Evolutionary conservation across 163 green algal genomes (phyloP).

Genomic region (Prototheca wickerhamii): DNA sequence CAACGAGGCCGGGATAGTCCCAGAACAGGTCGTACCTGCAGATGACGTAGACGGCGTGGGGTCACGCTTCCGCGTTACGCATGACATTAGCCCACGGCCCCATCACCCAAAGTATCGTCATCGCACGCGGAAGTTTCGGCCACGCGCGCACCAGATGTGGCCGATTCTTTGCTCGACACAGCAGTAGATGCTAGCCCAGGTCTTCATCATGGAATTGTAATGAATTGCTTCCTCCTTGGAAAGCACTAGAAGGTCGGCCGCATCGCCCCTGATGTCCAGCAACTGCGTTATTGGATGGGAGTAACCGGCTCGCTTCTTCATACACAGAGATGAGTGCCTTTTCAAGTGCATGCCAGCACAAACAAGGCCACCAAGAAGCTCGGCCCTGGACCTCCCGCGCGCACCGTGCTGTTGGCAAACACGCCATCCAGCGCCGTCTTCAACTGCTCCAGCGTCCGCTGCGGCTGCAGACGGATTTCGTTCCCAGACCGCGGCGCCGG

Average conservation of each 20-base stretch:
- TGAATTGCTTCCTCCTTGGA: conserved; percentile 14
- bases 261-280: conserved; percentile 46
- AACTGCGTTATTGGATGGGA: too few species aligned
- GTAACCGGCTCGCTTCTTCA: too few species aligned
- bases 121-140: background rate
- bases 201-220: conserved; percentile 28
- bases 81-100: too few species aligned
- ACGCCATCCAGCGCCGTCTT: conserved; percentile 28
- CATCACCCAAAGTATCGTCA: background rate
- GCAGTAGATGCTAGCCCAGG: conserved; percentile 79
- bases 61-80: background rate
- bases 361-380: too few species aligned
- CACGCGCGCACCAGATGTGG: conserved; percentile 28
- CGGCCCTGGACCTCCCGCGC: too few species aligned
- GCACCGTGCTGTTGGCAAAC: background rate
- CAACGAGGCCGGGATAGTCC: conserved; percentile 30
- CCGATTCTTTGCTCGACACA: conserved; percentile 56
- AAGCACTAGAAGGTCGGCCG: conserved; percentile 39
- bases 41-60: background rate
- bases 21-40: conserved; percentile 41
- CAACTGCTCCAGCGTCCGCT: conserved; percentile 35
- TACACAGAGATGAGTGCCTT: too few species aligned
- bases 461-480: conserved; percentile 26
- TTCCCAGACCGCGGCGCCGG: conserved; percentile 10
- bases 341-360: too few species aligned